Base-by-base conservation (phyloP, 2,329 filamentous ascomycete species). In the Aspergillus alliaceus region DNA sequence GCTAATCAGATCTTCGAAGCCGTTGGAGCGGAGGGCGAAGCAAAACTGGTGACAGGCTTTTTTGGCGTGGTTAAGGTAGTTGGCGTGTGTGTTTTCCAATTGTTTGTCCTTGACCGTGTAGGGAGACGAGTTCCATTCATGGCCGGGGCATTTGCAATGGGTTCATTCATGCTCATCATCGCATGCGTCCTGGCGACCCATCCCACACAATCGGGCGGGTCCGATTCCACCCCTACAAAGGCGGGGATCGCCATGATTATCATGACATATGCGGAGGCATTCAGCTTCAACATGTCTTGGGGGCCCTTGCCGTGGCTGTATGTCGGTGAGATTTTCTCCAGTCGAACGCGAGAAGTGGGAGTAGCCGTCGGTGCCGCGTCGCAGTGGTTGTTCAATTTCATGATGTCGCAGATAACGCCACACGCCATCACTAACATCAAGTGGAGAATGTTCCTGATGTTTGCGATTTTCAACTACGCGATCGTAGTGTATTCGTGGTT, bases 11-110 rank as follows among this genome's bases (percentile, higher is more conserved):
- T 83, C 39, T 83, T 83, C 68, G 70, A 72, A 14, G 74, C 79
- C 3, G 78, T 83, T 9, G 80, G 80, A 4, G 79, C 80, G 6
- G 79, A 79, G 4, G 68, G 76, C 40, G 71, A 77, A n/a, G 69
- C 73, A 29, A 77, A 81, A 37, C 71, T 83, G 7, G 74, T 83
- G 51, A 82, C 79, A 1, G 81, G 80, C 9, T 81, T 83, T 67
- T 83, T 84, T 42, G 80, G 81, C 2, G 68, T 82, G 7, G 77
- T 81, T 57, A 83, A 83, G 66, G 78, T 83, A 24, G 69, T 80
- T 0, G 78, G 79, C 3, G 80, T 80, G 42, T 56, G 72, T 11
- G 72, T 76, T 57, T 82, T 82, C 64, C 72, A 81, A 9, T 64
- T 81, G 14, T 80, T 79, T 60, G 69, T 82, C 15, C 75, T 83